A percentile compares a stretch with the other conserved stretches of the same genome.
These are phyloP conservation scores for Carallia pectinifolia DNA, from an alignment of 345 rosid species.

Conservation along the genomic window DNA sequence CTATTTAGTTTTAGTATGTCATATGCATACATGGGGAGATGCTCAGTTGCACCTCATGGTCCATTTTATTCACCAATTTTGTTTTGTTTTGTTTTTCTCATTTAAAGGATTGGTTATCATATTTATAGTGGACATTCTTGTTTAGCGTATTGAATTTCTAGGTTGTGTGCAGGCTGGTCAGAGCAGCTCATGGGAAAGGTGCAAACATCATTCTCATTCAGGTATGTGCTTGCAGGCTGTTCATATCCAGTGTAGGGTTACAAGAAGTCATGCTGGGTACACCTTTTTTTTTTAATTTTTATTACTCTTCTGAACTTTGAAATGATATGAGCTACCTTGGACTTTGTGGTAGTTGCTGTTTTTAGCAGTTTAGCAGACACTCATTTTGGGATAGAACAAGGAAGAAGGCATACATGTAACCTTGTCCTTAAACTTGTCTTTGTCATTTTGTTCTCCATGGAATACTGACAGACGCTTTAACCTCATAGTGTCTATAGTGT, in stretches of 20 bases:
- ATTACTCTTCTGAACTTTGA: not conserved
- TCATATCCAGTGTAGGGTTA: not conserved
- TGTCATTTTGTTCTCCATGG: not conserved
- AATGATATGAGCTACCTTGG: no score
- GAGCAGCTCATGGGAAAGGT: slow-evolving; percentile 67
- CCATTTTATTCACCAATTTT: not conserved
- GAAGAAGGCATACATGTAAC: no score
- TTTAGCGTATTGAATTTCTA: not conserved
- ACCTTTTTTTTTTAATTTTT: not conserved
- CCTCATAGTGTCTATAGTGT: not conserved
- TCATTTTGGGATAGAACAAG: not conserved
- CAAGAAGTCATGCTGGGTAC: not conserved
- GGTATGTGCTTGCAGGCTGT: slow-evolving; percentile 36
- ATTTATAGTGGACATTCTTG: not conserved
- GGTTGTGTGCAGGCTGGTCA: slow-evolving; percentile 51
- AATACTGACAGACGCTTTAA: not conserved
- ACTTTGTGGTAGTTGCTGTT: not conserved
- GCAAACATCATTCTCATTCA: slow-evolving; percentile 92
- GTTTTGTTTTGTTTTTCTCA: not conserved
- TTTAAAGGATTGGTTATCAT: not conserved
- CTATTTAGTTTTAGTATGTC: no score
- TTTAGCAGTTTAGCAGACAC: not conserved
- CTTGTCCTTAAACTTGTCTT: no score
- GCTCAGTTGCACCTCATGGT: no score
- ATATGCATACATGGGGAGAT: no score